These are phyloP conservation scores for Medicago arabica DNA, from an alignment of 306 rosid genomes.

Conservation along the genomic window DNA sequence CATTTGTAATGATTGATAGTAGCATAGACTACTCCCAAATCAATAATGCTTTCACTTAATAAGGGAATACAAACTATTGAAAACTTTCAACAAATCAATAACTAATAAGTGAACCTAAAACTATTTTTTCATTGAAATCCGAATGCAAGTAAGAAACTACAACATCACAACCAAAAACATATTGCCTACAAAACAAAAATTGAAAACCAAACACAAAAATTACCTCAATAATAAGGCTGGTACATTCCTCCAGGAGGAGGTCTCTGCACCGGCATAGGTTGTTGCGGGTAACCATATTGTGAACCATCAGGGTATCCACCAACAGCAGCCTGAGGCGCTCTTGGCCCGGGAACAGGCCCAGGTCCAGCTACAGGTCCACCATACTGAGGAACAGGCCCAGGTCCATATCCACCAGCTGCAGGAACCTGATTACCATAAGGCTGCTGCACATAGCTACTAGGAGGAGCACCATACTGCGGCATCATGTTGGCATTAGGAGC, in stretches of 20 bases:
- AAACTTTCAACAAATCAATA: background rate
- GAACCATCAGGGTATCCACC: conserved; percentile 65
- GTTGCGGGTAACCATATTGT: conserved; percentile 66
- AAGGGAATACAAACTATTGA: too few species aligned
- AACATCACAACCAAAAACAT: conserved; percentile 22
- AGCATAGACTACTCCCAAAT: background rate
- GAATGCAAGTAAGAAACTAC: background rate
- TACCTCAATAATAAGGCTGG: conserved; percentile 97
- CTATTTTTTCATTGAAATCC: background rate
- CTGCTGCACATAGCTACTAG: conserved; percentile 56
- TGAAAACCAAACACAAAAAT: conserved; percentile 25
- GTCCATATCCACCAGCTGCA: conserved; percentile 65
- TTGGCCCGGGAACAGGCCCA: conserved; percentile 47
- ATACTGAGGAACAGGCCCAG: conserved; percentile 56
- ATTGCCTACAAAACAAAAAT: background rate
- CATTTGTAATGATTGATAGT: background rate
- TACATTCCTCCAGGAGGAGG: conserved; percentile 88
- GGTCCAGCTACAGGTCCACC: conserved; percentile 54
- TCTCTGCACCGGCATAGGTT: conserved; percentile 64
- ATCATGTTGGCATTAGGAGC: conserved; percentile 15
- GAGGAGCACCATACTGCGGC: conserved; percentile 37
- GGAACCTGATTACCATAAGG: conserved; percentile 53
- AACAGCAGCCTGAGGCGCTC: conserved; percentile 66
- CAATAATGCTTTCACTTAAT: background rate
- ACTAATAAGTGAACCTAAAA: background rate